Conservation (phyloP, 768 basidiomycete species). For the Mrakia blollopis region DNA sequence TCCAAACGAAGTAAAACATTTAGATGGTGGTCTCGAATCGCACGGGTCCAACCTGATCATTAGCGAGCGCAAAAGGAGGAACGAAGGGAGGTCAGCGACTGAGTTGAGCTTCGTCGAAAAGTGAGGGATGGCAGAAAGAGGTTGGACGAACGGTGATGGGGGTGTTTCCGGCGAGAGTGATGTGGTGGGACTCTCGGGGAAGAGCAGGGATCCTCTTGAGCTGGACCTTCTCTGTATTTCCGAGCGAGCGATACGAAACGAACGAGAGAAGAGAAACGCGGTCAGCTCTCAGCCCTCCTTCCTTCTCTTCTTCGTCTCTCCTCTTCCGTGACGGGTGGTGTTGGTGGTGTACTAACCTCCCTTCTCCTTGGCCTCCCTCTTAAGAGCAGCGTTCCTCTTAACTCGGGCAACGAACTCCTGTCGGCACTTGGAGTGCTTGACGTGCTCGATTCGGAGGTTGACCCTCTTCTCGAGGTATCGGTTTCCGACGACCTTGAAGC, state of each 20-base stretch:
- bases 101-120: background rate
- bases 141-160: constrained; percentile 91
- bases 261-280: background rate
- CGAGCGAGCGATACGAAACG: background rate
- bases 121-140: constrained; percentile 48
- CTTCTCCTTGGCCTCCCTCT: constrained; percentile 79
- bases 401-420: constrained; percentile 91
- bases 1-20: background rate
- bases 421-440: constrained; percentile 35
- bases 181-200: constrained; percentile 72
- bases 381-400: constrained; percentile 79
- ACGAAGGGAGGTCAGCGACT: no score
- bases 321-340: background rate
- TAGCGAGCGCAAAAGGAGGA: background rate
- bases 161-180: constrained; percentile 66
- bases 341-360: constrained; percentile 59
- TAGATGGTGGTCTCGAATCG: constrained; percentile 15
- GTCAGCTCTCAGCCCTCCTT: constrained; percentile 8
- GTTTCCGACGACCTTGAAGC: constrained; percentile 97
- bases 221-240: constrained; percentile 61
- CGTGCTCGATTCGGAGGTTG: constrained; percentile 57
- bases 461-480: constrained; percentile 99
- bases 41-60: background rate
- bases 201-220: constrained; percentile 79
- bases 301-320: background rate